These are phyloP conservation scores for Coemansia sp. DNA, from an alignment of 192 early-diverging fungal species.

Conservation along the genomic window DNA sequence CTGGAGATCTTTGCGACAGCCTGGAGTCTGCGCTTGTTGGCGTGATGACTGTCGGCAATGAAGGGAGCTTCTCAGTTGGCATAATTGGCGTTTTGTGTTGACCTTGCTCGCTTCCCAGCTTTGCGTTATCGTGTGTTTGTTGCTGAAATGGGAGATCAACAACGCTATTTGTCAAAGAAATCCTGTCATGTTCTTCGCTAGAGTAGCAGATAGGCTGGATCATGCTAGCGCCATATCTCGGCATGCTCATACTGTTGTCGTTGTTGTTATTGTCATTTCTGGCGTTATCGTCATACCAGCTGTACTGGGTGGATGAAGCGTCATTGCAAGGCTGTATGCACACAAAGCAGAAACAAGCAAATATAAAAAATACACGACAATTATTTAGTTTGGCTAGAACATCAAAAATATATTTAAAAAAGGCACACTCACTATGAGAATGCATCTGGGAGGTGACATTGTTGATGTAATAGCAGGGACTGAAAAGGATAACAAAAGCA, in stretches of 20 bases:
- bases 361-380: neutral
- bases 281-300: too few relatives aligned
- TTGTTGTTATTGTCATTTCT: too few relatives aligned
- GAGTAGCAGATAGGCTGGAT: neutral
- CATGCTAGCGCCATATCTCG: neutral
- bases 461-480: neutral
- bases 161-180: neutral
- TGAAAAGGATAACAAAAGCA: neutral
- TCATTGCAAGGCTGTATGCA: neutral
- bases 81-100: constrained; percentile 8
- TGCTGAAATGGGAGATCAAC: neutral
- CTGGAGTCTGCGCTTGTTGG: constrained; percentile 12
- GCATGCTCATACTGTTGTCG: too few relatives aligned
- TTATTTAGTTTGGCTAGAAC: neutral
- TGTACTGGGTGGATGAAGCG: too few relatives aligned
- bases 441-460: neutral
- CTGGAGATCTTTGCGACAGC: constrained; percentile 16
- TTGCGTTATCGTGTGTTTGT: neutral
- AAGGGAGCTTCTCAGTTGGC: neutral
- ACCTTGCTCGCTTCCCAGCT: neutral
- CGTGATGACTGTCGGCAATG: constrained; percentile 9
- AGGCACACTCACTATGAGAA: neutral
- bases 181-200: neutral
- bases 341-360: neutral
- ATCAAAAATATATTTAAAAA: neutral